Conservation (phyloP, 2,329 filamentous ascomycete genomes). For the Triangularia setosa region DNA sequence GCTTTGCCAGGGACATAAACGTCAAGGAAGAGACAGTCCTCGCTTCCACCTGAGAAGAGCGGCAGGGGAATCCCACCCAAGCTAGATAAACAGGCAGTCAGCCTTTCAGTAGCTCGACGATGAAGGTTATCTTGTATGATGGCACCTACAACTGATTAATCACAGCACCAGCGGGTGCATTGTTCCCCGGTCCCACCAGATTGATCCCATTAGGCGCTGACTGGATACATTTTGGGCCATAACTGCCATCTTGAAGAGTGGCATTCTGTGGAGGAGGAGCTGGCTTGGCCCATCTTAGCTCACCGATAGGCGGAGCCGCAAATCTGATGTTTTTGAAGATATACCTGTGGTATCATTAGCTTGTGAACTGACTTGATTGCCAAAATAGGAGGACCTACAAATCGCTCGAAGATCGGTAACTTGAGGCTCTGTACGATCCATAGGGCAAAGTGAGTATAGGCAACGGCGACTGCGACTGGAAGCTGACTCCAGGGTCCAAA, state of each 20-base stretch:
- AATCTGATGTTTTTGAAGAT: constrained; percentile 22
- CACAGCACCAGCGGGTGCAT: constrained; percentile 31
- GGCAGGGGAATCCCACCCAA: constrained; percentile 33
- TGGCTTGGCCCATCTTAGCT: constrained; percentile 23
- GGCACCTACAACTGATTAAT: constrained; percentile 33
- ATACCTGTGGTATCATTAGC: constrained; percentile 12
- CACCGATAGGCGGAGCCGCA: constrained; percentile 20
- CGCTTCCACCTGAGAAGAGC: constrained; percentile 30
- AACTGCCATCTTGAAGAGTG: constrained; percentile 28
- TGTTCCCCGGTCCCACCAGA: constrained; percentile 32
- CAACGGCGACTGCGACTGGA: constrained; percentile 17
- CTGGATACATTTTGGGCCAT: constrained; percentile 27
- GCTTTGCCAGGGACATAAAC: constrained; percentile 44
- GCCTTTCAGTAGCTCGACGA: not conserved
- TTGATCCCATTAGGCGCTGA: constrained; percentile 28
- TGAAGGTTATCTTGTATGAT: not conserved
- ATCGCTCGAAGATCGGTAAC: constrained; percentile 22
- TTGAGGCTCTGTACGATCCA: constrained; percentile 25
- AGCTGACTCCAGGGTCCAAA: constrained; percentile 17
- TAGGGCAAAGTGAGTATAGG: constrained; percentile 28
- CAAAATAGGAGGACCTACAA: constrained; percentile 18
- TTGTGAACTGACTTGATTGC: not conserved
- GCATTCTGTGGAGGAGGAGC: constrained; percentile 18
- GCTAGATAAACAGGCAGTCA: constrained; percentile 15
- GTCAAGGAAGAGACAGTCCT: constrained; percentile 50